Percentiles rank a stretch among this genome's conserved stretches.
Evolutionary conservation across 306 rosid species (phyloP).

Genomic region (Vigna unguiculata): DNA sequence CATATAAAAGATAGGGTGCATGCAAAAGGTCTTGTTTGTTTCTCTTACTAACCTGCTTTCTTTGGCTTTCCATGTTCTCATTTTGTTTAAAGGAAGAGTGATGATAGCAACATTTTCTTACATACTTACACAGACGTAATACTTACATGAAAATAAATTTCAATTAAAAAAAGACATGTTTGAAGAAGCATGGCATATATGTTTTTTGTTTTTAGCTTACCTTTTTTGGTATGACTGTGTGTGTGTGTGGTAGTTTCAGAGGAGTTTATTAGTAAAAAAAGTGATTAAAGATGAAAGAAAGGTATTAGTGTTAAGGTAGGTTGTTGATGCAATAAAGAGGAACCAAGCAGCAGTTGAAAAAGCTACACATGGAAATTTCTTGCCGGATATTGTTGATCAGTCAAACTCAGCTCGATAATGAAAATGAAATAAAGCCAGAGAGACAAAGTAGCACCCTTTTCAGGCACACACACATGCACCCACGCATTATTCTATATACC

Average conservation of each 20-base stretch:
- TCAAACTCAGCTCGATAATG: constrained; percentile 57
- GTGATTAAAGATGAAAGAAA: constrained; percentile 37
- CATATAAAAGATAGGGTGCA: constrained; percentile 37
- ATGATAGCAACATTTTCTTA: not conserved
- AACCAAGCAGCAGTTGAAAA: constrained; percentile 70
- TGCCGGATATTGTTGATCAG: constrained; percentile 63
- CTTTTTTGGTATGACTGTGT: constrained; percentile 30
- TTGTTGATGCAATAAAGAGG: constrained; percentile 67
- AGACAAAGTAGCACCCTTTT: constrained; percentile 70
- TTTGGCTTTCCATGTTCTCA: not conserved
- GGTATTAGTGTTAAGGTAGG: constrained; percentile 59
- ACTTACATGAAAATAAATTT: too few relatives aligned
- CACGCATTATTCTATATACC: constrained; percentile 30
- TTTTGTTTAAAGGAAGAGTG: not conserved
- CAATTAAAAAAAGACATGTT: not conserved
- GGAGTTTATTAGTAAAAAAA: constrained; percentile 39
- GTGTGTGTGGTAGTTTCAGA: constrained; percentile 63
- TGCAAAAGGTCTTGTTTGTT: constrained; percentile 13
- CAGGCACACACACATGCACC: constrained; percentile 49
- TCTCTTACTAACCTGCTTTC: not conserved
- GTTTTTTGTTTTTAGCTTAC: not conserved
- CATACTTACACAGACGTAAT: not conserved
- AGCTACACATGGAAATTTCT: constrained; percentile 63
- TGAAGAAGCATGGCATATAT: not conserved
- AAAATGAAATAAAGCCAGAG: constrained; percentile 52